Evolutionary conservation across 495 filamentous ascomycete genomes (phyloP).

Genomic region (Lichina pygmaea): DNA sequence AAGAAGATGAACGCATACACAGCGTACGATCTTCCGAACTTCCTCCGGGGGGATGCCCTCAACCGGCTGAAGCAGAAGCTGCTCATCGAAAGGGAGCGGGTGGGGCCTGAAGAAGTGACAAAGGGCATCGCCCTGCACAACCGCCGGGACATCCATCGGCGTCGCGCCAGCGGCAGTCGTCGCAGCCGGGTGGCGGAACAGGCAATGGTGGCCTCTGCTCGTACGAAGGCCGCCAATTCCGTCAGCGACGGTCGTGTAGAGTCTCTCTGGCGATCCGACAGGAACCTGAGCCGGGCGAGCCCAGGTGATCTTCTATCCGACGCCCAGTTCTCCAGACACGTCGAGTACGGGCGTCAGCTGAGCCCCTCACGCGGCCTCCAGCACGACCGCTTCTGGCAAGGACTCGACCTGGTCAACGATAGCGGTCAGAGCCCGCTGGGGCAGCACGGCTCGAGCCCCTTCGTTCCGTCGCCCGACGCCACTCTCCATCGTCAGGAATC

Average conservation of each 20-base stretch:
- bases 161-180: slow-evolving; percentile 44
- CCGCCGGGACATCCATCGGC: slow-evolving; percentile 32
- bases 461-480: slow-evolving; percentile 8
- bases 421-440: slow-evolving; percentile 3
- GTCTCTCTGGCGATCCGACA: slow-evolving; percentile 7
- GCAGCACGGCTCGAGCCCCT: slow-evolving; percentile 11
- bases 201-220: slow-evolving; percentile 12
- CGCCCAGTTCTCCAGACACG: slow-evolving; percentile 35
- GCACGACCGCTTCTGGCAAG: slow-evolving; percentile 7
- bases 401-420: slow-evolving; percentile 10
- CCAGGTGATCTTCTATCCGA: slow-evolving; percentile 64
- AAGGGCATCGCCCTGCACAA: slow-evolving; percentile 97
- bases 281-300: slow-evolving; percentile 18
- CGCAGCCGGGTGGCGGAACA: slow-evolving; percentile 65
- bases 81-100: slow-evolving; percentile 53
- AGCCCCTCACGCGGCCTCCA: slow-evolving; percentile 4
- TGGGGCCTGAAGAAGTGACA: slow-evolving; percentile 55
- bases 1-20: slow-evolving; percentile 80
- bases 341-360: slow-evolving; percentile 15
- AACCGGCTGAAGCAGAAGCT: slow-evolving; percentile 87
- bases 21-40: slow-evolving; percentile 71
- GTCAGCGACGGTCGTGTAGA: neutral
- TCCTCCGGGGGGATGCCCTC: slow-evolving; percentile 60
- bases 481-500: slow-evolving; percentile 3
- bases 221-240: neutral